Evolutionary conservation across 73 alveolate species (phyloP).

Genomic region (Symbiodinium natans): DNA sequence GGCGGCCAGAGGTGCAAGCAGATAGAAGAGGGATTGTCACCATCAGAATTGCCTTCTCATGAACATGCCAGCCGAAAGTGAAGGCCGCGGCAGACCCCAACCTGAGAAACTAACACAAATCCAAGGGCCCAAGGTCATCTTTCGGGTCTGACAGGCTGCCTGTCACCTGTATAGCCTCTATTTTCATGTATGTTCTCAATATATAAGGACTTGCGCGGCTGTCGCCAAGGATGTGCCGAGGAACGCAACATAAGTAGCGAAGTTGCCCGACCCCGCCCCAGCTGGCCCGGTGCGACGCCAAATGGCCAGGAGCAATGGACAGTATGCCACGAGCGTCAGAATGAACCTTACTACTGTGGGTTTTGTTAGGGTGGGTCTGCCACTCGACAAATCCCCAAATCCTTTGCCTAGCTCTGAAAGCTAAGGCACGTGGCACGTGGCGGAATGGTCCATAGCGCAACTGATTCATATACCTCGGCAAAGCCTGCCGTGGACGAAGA

Average conservation of each 20-base stretch:
- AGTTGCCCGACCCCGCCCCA: neutral
- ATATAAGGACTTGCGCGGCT: too few relatives aligned
- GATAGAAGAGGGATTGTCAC: conserved; percentile 59
- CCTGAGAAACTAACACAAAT: neutral
- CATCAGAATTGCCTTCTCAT: conserved; percentile 96
- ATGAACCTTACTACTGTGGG: neutral
- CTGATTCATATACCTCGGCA: conserved; percentile 91
- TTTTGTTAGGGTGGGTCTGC: neutral
- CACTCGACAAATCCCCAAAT: neutral
- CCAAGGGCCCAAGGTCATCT: too few relatives aligned
- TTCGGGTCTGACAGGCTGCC: too few relatives aligned
- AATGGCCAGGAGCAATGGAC: conserved; percentile 27
- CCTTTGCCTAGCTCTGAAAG: neutral
- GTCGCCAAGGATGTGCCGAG: neutral
- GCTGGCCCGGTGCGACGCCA: conserved; percentile 23
- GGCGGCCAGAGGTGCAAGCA: neutral
- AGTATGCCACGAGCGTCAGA: conserved; percentile 33
- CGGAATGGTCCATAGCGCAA: conserved; percentile 74
- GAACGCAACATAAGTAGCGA: neutral
- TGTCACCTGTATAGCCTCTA: neutral
- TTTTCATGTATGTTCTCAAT: neutral
- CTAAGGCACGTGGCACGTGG: conserved; percentile 25
- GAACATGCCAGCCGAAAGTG: conserved; percentile 98
- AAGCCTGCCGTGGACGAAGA: conserved; percentile 25
- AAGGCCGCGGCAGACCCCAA: conserved; percentile 94